phyloP scores from a whole-genome alignment of 345 rosid species.

The Populus ilicifolia region DNA sequence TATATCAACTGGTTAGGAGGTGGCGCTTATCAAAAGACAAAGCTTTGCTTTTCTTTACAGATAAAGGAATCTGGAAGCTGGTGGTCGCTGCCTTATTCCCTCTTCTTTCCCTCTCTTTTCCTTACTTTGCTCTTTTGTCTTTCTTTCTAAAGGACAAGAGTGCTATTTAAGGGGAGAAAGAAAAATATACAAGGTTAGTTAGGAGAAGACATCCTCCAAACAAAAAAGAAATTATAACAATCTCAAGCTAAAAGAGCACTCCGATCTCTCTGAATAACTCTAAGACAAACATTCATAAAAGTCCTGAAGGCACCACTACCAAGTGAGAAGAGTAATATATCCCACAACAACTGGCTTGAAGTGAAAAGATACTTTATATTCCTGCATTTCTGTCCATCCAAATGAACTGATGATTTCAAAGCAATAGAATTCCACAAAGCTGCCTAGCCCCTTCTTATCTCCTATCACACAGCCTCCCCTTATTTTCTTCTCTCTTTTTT shows the following conservation, averaged over 20 bases:
- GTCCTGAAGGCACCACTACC: not conserved
- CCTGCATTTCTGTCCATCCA: not conserved
- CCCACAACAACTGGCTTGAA: not conserved
- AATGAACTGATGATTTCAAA: not conserved
- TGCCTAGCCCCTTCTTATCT: not conserved
- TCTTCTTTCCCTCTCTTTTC: not conserved
- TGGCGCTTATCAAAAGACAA: not conserved
- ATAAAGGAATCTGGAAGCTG: not conserved
- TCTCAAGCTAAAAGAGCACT: not conserved
- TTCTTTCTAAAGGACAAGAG: not conserved
- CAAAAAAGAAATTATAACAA: not conserved
- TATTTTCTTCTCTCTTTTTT: not conserved
- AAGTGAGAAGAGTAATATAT: not conserved
- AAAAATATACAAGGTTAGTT: not conserved
- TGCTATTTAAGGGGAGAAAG: not conserved
- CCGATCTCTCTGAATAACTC: not conserved
- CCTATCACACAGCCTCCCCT: not conserved
- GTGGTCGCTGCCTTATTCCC: not conserved
- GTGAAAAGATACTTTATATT: not conserved
- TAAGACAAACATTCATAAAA: not conserved
- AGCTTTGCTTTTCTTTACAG: not conserved
- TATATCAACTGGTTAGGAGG: not conserved
- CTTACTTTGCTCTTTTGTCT: not conserved
- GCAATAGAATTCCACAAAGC: not conserved
- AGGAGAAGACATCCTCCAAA: not conserved